Evolutionary conservation across 2,329 filamentous ascomycete species (phyloP).

Genomic region (Rhexocercosporidium sp.): DNA sequence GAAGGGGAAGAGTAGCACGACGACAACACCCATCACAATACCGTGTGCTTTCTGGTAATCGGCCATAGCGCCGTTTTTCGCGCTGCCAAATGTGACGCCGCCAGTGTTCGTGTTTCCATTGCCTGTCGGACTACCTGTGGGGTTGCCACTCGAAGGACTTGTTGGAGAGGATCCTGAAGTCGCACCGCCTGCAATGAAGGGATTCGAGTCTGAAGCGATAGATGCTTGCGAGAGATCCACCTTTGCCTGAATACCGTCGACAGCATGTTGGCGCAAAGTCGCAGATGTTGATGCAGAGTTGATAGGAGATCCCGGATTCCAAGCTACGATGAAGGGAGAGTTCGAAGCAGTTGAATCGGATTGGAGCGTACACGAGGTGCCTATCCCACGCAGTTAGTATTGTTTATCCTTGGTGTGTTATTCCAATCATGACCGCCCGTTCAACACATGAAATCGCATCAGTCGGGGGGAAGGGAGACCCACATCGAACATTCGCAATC

Average conservation of each 20-base stretch:
- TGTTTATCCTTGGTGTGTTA: neutral
- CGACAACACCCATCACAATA: slow-evolving; percentile 64
- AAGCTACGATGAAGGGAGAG: slow-evolving; percentile 39
- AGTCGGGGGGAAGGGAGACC: slow-evolving; percentile 20
- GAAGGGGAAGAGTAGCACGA: slow-evolving; percentile 63
- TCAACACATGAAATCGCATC: neutral
- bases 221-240: slow-evolving; percentile 37
- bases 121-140: neutral
- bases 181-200: slow-evolving; percentile 30
- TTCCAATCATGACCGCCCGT: neutral
- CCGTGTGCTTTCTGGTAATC: slow-evolving; percentile 53
- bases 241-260: slow-evolving; percentile 24
- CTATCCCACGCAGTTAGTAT: slow-evolving; percentile 19
- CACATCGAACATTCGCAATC: slow-evolving; percentile 62
- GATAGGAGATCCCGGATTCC: slow-evolving; percentile 34
- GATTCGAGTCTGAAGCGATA: slow-evolving; percentile 33
- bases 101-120: neutral
- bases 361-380: slow-evolving; percentile 33
- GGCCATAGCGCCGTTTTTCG: neutral
- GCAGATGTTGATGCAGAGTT: slow-evolving; percentile 27
- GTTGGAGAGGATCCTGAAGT: slow-evolving; percentile 6
- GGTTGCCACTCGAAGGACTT: slow-evolving; percentile 1
- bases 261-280: slow-evolving; percentile 32
- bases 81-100: neutral
- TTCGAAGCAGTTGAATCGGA: slow-evolving; percentile 25